Evolutionary conservation across 2,329 filamentous ascomycete genomes (phyloP).

Genomic region (Helotiales sp.): DNA sequence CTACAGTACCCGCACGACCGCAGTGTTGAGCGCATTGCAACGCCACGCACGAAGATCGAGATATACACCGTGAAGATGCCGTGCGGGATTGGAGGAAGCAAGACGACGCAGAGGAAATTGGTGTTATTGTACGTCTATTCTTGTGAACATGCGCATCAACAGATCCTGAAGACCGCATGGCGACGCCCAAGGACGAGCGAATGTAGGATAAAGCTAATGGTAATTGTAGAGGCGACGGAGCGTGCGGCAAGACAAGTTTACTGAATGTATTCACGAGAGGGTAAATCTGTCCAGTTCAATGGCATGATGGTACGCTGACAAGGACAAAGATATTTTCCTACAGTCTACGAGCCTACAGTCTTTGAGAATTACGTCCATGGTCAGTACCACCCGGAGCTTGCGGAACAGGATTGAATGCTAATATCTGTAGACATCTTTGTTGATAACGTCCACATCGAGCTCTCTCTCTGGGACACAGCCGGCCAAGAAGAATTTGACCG

Average conservation of each 20-base stretch:
- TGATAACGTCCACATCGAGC: constrained; percentile 93
- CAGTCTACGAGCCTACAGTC: constrained; percentile 96
- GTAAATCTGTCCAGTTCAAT: constrained; percentile 48
- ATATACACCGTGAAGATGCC: constrained; percentile 25
- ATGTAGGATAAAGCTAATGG: neutral
- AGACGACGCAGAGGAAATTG: constrained; percentile 74
- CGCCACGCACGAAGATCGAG: neutral
- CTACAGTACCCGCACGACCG: neutral
- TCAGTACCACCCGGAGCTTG: too few relatives aligned
- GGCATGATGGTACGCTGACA: constrained; percentile 17
- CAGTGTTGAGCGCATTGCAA: neutral
- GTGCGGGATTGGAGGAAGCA: constrained; percentile 48
- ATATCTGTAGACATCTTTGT: constrained; percentile 85
- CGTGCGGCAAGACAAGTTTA: constrained; percentile 94
- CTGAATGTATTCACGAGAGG: constrained; percentile 98
- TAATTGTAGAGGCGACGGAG: constrained; percentile 82
- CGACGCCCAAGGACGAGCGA: neutral
- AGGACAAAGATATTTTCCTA: constrained; percentile 79
- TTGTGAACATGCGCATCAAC: neutral
- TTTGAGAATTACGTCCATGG: constrained; percentile 99
- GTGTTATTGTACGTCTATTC: constrained; percentile 63
- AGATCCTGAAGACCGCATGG: neutral
- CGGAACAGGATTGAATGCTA: too few relatives aligned
- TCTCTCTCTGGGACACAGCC: constrained; percentile 97
- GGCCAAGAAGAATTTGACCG: constrained; percentile 99